phyloP scores from a whole-genome alignment of 768 basidiomycete species.

The Chalciporus chontae region DNA sequence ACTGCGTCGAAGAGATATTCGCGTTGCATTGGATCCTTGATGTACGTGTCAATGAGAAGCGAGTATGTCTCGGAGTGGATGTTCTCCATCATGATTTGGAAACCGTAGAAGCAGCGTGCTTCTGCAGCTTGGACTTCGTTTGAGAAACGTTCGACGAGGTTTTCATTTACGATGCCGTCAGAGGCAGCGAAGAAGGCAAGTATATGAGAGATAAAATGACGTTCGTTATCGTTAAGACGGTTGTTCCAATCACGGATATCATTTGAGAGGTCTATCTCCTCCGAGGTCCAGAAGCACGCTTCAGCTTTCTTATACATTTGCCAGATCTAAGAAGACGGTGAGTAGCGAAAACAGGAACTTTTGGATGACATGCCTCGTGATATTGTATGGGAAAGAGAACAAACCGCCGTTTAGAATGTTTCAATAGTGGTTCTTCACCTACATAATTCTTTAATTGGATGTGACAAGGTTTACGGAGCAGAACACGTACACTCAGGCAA shows the following conservation, averaged over 20 bases:
- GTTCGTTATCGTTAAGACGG: conserved; percentile 74
- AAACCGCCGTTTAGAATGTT: conserved; percentile 72
- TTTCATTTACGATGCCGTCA: conserved; percentile 94
- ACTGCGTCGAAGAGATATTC: conserved; percentile 84
- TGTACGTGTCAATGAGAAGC: conserved; percentile 89
- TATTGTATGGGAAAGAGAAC: conserved; percentile 93
- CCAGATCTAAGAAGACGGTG: conserved; percentile 65
- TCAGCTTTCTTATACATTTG: conserved; percentile 92
- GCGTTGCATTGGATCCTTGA: conserved; percentile 72
- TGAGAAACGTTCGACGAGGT: conserved; percentile 89
- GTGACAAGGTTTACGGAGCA: neutral
- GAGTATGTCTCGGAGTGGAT: conserved; percentile 96
- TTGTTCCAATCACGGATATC: conserved; percentile 83
- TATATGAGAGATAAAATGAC: conserved; percentile 84
- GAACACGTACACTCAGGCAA: conserved; percentile 16
- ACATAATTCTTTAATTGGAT: neutral
- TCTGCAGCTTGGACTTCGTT: conserved; percentile 88
- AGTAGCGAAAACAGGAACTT: neutral
- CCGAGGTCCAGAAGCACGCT: conserved; percentile 90
- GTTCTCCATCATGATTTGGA: conserved; percentile 99
- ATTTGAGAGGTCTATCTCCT: conserved; percentile 86
- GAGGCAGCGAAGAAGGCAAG: conserved; percentile 95
- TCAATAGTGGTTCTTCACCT: conserved; percentile 74
- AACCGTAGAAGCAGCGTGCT: conserved; percentile 93
- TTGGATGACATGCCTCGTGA: conserved; percentile 59